Evolutionary conservation across 805 yeast species (phyloP), one percentile per base, ranked within the genome.

Genomic region (Grigorovia transvaalensis): DNA sequence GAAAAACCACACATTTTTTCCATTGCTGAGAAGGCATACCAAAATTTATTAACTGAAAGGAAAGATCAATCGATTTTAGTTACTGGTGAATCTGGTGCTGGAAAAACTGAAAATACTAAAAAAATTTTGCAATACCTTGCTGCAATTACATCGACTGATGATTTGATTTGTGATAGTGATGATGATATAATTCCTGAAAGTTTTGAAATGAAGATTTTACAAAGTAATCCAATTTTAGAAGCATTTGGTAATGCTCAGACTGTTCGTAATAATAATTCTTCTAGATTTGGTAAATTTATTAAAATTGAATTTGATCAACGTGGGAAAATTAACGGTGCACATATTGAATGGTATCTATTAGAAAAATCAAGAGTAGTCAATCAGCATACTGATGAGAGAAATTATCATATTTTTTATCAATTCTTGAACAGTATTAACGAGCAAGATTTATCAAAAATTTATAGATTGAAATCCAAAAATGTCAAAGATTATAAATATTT

Each of bases 71-170:
- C 95, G 12, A 88, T 93, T 51, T 73, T 93, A 48, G 97, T 93
- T n/a, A 93, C 99, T 0, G 99, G 99, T 57, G 99, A 93, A 65
- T 85, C 95, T 23, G 99, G 99, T 58, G 99, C 99, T 0, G 99
- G 99, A 50, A 93, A 93, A 65, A 93, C 99, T 0, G 99, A 93
- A 70, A 93, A 88, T 59, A 93, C 99, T 4, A 93, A 93, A 67
- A 89, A 86, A 64, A 89, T 93, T 51, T 84, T 93, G 54, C 97
- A 90, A 66, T 93, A 89, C 66, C 74, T 93, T 52, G 88, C 96
- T 0, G 81, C 88, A 8, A 82, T 88, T 29, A 80, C 95, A 1
- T 63, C 77, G 9, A 59, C 68, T 51, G 59, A 61, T 40, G 19
- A 40, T 15, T 13, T 48, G 5, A 20, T 35, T 15, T 38, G 57